A percentile compares a stretch with the other conserved stretches of the same genome.
Evolutionary conservation across 768 basidiomycete species (phyloP).

Genomic region (Leccinellum luteum): DNA sequence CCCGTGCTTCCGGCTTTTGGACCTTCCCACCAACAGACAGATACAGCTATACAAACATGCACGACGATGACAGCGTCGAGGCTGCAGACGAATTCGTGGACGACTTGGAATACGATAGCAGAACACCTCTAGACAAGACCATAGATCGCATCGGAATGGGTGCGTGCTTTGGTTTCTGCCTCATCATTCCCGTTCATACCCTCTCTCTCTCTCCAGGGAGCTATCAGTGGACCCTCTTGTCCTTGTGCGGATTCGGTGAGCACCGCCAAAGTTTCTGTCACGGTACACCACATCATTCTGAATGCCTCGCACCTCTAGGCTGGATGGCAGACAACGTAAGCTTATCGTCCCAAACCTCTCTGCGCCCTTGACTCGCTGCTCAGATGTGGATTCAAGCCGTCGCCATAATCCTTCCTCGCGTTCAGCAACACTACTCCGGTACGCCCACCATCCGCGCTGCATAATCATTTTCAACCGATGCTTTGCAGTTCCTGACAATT

Average conservation of each 20-base stretch:
- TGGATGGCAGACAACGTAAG: conserved; percentile 93
- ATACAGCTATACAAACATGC: conserved; percentile 40
- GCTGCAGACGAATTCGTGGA: conserved; percentile 22
- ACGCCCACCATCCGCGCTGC: conserved; percentile 20
- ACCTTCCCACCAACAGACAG: conserved; percentile 27
- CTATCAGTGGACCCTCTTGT: conserved; percentile 80
- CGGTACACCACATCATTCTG: background rate
- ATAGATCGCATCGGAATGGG: conserved; percentile 94
- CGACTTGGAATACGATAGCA: conserved; percentile 35
- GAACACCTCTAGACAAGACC: conserved; percentile 75
- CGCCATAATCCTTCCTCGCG: conserved; percentile 93
- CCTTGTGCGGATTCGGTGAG: conserved; percentile 87
- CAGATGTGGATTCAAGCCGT: conserved; percentile 94
- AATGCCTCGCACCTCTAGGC: conserved; percentile 41
- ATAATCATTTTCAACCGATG: conserved; percentile 15
- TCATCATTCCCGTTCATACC: background rate
- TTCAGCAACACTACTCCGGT: conserved; percentile 87
- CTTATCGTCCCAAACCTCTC: conserved; percentile 1
- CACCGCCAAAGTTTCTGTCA: background rate
- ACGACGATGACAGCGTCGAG: conserved; percentile 34
- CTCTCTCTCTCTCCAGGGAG: conserved; percentile 39
- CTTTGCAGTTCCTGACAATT: conserved; percentile 61
- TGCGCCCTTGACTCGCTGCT: conserved; percentile 26
- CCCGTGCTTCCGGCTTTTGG: conserved; percentile 53
- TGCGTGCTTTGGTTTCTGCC: conserved; percentile 14